Conservation (phyloP, 352 stramenopile genomes). For the Phytopythium kandeliae region DNA sequence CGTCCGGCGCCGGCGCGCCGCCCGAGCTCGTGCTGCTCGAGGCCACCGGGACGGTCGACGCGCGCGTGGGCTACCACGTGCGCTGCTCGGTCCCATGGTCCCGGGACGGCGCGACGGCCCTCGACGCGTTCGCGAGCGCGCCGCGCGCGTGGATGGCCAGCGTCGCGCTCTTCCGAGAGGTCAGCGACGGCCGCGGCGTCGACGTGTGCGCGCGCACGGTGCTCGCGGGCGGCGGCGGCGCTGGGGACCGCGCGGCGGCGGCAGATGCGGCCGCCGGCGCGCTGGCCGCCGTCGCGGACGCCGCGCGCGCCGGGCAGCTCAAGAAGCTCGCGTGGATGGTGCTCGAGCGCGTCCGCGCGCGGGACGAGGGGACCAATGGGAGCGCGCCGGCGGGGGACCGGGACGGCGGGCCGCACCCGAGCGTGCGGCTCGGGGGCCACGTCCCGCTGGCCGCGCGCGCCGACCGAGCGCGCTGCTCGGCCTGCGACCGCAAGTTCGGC, state of each 20-base stretch:
- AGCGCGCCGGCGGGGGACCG: too few species aligned
- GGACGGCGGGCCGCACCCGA: slow-evolving; percentile 4
- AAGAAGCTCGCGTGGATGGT: slow-evolving; percentile 53
- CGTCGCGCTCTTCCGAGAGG: slow-evolving; percentile 17
- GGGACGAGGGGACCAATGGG: too few species aligned
- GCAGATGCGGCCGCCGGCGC: slow-evolving; percentile 13
- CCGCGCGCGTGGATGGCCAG: slow-evolving; percentile 21
- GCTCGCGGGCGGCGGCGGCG: slow-evolving; percentile 21
- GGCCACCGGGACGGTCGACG: slow-evolving; percentile 14
- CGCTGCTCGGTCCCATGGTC: slow-evolving; percentile 6
- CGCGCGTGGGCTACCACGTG: slow-evolving; percentile 2
- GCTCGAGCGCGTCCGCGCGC: slow-evolving; percentile 3
- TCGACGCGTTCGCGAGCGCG: slow-evolving; percentile 8
- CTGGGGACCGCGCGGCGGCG: slow-evolving; percentile 12
- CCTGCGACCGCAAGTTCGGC: slow-evolving; percentile 33
- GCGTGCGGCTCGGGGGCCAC: slow-evolving; percentile 9
- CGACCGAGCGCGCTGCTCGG: slow-evolving; percentile 17
- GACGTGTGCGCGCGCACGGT: slow-evolving; percentile 20
- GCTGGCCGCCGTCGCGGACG: slow-evolving; percentile 19
- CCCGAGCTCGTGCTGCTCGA: slow-evolving; percentile 28
- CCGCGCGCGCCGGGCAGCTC: slow-evolving; percentile 41
- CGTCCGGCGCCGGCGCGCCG: slow-evolving; percentile 11
- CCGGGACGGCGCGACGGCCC: too few species aligned
- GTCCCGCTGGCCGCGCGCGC: slow-evolving; percentile 8
- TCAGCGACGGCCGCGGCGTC: slow-evolving; percentile 1